phyloP scores from a whole-genome alignment of 169 alveolate genomes.

The Plasmodium reichenowi region DNA sequence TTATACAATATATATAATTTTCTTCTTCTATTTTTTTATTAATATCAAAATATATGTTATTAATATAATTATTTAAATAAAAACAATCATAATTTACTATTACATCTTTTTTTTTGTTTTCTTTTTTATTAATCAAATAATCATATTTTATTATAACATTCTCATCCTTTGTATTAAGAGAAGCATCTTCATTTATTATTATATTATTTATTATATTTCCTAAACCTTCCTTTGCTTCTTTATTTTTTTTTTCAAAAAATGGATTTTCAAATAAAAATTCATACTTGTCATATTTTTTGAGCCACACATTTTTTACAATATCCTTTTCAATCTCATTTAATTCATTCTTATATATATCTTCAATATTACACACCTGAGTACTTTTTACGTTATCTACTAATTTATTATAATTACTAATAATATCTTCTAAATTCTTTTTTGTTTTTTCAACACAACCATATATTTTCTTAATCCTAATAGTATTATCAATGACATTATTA shows the following conservation, averaged over 20 bases:
- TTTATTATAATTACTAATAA: constrained; percentile 22
- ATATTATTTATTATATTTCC: no score
- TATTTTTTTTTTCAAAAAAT: constrained; percentile 33
- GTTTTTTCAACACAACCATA: constrained; percentile 71
- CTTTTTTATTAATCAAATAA: neutral
- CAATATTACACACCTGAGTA: constrained; percentile 7
- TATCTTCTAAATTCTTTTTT: constrained; percentile 42
- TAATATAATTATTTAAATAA: constrained; percentile 69
- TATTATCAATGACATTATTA: constrained; percentile 56
- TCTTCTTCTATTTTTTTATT: constrained; percentile 56
- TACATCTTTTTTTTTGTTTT: constrained; percentile 50
- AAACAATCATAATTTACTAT: constrained; percentile 52
- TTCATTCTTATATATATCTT: constrained; percentile 36
- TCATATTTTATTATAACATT: no score
- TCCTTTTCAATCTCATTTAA: constrained; percentile 28
- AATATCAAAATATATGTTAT: constrained; percentile 60
- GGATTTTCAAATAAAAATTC: constrained; percentile 45
- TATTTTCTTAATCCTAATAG: constrained; percentile 65
- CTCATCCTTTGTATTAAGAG: no score
- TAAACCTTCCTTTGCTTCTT: constrained; percentile 22
- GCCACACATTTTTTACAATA: constrained; percentile 60
- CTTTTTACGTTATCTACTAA: constrained; percentile 33
- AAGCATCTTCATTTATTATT: no score
- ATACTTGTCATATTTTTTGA: constrained; percentile 49
- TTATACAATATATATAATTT: constrained; percentile 46